Evolutionary conservation across 805 yeast species (phyloP), one percentile per base, ranked within the genome.

Genomic region (Saturnispora besseyi): DNA sequence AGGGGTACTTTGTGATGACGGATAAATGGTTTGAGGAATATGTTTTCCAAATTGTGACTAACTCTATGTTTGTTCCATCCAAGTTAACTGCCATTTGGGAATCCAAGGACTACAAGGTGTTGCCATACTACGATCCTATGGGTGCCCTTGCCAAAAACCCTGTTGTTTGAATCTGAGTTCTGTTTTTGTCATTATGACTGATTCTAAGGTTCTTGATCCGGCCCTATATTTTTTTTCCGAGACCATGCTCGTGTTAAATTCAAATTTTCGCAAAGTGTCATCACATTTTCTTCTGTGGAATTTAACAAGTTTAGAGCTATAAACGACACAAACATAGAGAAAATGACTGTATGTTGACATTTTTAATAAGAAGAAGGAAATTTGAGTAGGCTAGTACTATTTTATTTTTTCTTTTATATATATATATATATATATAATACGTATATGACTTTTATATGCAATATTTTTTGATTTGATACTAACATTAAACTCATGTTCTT

Each of bases 121-220:
- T 68, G 18, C 87, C 87, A 51, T 77, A 82, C 43, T 84, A 87
- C 79, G 90, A 84, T 61, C 89, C 90, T 50, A 79, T 82, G 82
- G 90, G 90, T 53, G 84, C 87, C 6, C 64, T 84, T 48, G 90
- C 90, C 8, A 53, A 43, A 22, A 18, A 11, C 24, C n/a, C 21
- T 42, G 10, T 21, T 26, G 34, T 18, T 22, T 8, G n/a, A 29
- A 13, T 12, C 15, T n/a, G 12, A 8, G n/a, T 29, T 29, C 18
- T 13, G 24, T 42, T 42, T 42, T 42, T 41, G 15, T 28, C 11
- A 15, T 22, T 36, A 36, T 36, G 40, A 36, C 40, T 36, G 40
- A 36, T 36, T 36, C 21, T 21, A 18, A 7, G 11, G 24, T 9
- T 22, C 8, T 4, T 18, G 21, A 7, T 36, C 21, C 40, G 21